Percentiles rank a stretch among this genome's conserved stretches.
Conservation (phyloP, 169 alveolate species). For the Eimeria brunetti region DNA sequence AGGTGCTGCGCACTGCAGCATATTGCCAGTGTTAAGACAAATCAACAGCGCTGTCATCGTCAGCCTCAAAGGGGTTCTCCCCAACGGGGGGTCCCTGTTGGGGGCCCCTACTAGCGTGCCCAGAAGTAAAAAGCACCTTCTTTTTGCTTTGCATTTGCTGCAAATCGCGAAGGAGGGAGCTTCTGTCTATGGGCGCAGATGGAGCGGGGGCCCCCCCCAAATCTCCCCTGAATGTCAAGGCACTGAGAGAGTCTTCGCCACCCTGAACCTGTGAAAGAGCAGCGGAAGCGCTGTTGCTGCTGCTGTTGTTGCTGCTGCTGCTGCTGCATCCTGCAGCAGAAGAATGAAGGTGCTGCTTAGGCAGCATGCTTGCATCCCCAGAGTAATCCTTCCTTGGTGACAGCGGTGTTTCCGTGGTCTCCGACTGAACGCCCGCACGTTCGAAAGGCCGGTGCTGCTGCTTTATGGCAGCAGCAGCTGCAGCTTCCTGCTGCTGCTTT, state of each 20-base stretch:
- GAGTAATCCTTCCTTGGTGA: not conserved
- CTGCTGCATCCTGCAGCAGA: not conserved
- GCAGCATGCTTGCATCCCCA: not conserved
- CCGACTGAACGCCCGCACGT: not conserved
- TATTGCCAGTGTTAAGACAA: not conserved
- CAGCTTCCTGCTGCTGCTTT: not conserved
- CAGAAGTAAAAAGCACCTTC: slow-evolving; percentile 38
- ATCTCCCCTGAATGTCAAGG: not conserved
- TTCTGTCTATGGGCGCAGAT: slow-evolving; percentile 4
- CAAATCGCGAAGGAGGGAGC: slow-evolving; percentile 31
- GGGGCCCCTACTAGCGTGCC: not conserved
- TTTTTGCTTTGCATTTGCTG: slow-evolving; percentile 17
- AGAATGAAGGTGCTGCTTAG: not conserved
- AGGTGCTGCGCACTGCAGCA: not conserved
- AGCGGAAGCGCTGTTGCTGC: slow-evolving; percentile 7
- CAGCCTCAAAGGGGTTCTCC: slow-evolving; percentile 19
- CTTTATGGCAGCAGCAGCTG: not conserved
- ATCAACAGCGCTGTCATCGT: slow-evolving; percentile 15
- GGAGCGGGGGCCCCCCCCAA: not conserved
- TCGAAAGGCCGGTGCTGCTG: not conserved
- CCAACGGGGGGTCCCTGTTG: not conserved
- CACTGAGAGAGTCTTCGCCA: not conserved
- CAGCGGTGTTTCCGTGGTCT: not conserved
- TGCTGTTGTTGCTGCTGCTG: slow-evolving; percentile 15
- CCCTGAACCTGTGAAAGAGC: not conserved